Evolutionary conservation across 1,139 yeast species (phyloP), one percentile per base, ranked within the genome.

Genomic region (Kodamaea suecica): DNA sequence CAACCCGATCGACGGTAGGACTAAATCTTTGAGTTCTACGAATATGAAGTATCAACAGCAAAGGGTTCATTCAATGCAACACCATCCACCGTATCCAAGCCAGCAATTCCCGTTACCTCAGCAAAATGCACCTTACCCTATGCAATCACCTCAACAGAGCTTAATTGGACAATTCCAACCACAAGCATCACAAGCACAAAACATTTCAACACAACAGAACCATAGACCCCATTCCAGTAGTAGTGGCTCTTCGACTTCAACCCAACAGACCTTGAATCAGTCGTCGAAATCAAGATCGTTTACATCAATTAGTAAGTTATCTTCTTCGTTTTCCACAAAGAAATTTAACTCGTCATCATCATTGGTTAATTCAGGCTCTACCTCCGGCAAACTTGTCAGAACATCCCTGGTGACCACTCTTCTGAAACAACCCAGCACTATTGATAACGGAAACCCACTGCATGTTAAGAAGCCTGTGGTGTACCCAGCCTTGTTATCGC

Each of bases 401-500:
- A 50, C 49, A 21, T 57, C 59, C 4, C 59, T 69, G 5, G 46
- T 52, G 14, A 53, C 61, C 3, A 62, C 70, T 0, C 34, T 63
- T 4, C 49, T 53, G n/a, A 51, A 59, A 10, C 61, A 66, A 10
- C 74, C 74, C 1, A 58, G 73, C 8, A 23, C 10, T 10, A 23
- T 23, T 12, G 5, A 5, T 12, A 23, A 11, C n/a, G 26, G 17
- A 5, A 12, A 5, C n/a, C 12, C 30, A 6, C 6, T n/a, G n/a
- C 21, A 27, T 8, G 55, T 74, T 7, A 70, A 67, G 39, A 74
- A 72, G 35, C 90, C 94, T 3, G 58, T 70, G 15, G 88, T 88
- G 3, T 88, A 92, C 56, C 97, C 97, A 1, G 97, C 97, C 1
- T 52, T 87, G 52, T 65, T 92, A 17, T 87, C 97, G 1, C 73